These are phyloP conservation scores for Phyllosticta paracitricarpa DNA, from an alignment of 2,329 filamentous ascomycete genomes.

Conservation along the genomic window DNA sequence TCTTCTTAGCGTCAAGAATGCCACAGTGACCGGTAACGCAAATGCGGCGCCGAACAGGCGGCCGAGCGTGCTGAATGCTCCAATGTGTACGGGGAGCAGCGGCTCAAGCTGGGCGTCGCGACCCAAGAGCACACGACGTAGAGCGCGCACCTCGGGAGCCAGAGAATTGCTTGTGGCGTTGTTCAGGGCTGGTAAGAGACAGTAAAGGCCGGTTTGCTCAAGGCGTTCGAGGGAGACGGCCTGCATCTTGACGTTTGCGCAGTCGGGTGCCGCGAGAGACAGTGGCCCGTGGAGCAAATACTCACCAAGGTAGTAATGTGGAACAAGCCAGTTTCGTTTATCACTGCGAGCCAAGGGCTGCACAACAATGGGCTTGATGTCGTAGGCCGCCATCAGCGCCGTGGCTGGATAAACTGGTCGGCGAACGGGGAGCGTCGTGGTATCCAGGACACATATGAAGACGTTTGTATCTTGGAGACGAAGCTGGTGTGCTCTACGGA, in stretches of 20 bases:
- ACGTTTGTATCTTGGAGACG: not conserved
- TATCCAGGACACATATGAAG: not conserved
- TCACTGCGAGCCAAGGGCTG: not conserved
- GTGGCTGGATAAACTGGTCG: not conserved
- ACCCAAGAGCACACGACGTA: not conserved
- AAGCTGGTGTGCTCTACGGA: not conserved
- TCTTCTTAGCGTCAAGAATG: not conserved
- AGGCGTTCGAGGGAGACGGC: not conserved
- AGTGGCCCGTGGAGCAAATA: not conserved
- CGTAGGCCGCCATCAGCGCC: not conserved
- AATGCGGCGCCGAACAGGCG: not conserved
- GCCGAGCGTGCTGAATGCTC: not conserved
- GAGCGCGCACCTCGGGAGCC: not conserved
- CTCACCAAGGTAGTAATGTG: slow-evolving; percentile 1
- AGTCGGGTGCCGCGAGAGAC: not conserved
- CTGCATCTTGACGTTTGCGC: not conserved
- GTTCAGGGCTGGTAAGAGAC: not conserved
- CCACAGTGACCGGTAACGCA: not conserved
- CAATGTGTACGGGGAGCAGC: not conserved
- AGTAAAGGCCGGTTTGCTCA: not conserved
- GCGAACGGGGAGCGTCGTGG: not conserved
- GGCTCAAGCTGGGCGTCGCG: not conserved
- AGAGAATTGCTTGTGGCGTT: not conserved
- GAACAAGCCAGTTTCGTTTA: not conserved
- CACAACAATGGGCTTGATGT: not conserved